These are phyloP conservation scores for Suhomyces prunicola DNA, from an alignment of 805 yeast species.

Conservation along the genomic window DNA sequence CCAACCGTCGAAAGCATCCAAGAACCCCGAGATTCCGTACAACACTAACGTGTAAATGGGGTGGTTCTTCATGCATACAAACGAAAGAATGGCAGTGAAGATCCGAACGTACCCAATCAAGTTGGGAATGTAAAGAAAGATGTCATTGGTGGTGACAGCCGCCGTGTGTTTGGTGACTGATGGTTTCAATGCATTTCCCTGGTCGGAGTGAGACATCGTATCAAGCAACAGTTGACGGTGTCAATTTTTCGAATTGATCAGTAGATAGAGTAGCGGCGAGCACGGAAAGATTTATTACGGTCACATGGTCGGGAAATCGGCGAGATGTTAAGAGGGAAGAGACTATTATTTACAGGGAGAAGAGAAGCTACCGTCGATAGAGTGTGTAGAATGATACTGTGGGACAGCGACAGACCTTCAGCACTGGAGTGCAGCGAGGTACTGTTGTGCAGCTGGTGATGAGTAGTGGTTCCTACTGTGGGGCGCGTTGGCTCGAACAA, in stretches of 20 bases:
- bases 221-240: conserved; percentile 40
- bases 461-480: not conserved
- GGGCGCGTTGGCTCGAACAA: not conserved
- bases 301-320: not conserved
- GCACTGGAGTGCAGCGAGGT: not conserved
- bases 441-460: not conserved
- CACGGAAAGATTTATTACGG: not conserved
- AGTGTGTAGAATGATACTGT: not conserved
- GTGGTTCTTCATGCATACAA: conserved; percentile 76
- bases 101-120: conserved; percentile 88
- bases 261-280: not conserved
- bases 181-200: not conserved
- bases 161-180: not conserved
- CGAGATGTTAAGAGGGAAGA: not conserved
- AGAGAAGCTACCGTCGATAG: not conserved
- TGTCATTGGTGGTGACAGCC: conserved; percentile 43
- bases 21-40: conserved; percentile 82
- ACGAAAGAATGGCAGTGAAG: conserved; percentile 73
- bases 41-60: conserved; percentile 74
- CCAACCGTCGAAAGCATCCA: conserved; percentile 95
- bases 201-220: conserved; percentile 16
- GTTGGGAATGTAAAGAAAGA: conserved; percentile 84
- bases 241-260: conserved; percentile 34
- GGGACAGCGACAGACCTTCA: not conserved
- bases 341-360: not conserved